Evolutionary conservation across 441 rosid species (phyloP).

Genomic region (Euphorbia celastroides): DNA sequence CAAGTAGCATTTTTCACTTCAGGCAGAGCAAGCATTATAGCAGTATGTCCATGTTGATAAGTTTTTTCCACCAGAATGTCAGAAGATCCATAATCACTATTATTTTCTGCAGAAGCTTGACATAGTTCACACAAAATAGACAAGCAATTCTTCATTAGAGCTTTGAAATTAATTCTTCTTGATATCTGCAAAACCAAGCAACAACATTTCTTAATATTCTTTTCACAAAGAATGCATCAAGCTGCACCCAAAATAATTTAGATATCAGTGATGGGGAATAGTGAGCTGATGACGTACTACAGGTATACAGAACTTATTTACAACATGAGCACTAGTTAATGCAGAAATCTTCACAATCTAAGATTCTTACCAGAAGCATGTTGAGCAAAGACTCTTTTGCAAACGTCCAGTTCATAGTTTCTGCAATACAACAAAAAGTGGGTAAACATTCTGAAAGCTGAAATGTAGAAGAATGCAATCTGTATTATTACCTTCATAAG

Average conservation of each 20-base stretch:
- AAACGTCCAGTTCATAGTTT: constrained; percentile 62
- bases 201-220: neutral
- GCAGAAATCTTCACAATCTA: neutral
- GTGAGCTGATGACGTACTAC: constrained; percentile 4
- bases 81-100: constrained; percentile 8
- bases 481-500: constrained; percentile 43
- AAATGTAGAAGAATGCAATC: constrained; percentile 10
- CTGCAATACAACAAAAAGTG: constrained; percentile 37
- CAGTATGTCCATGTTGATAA: constrained; percentile 22
- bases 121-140: constrained; percentile 43
- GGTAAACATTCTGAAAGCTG: constrained; percentile 1
- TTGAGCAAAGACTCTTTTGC: constrained; percentile 62
- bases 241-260: neutral
- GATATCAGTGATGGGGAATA: neutral
- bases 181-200: constrained; percentile 51
- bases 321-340: neutral
- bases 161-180: constrained; percentile 62
- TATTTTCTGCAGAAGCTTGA: constrained; percentile 25
- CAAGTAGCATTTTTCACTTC: constrained; percentile 44
- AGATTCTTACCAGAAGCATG: constrained; percentile 58
- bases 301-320: neutral
- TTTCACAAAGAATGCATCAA: neutral
- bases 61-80: constrained; percentile 22
- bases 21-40: constrained; percentile 34
- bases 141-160: constrained; percentile 57